Evolutionary conservation across 1,284 basidiomycete species (phyloP), one percentile per base, ranked within the genome.

Genomic region (Chalciporus piperatoides): DNA sequence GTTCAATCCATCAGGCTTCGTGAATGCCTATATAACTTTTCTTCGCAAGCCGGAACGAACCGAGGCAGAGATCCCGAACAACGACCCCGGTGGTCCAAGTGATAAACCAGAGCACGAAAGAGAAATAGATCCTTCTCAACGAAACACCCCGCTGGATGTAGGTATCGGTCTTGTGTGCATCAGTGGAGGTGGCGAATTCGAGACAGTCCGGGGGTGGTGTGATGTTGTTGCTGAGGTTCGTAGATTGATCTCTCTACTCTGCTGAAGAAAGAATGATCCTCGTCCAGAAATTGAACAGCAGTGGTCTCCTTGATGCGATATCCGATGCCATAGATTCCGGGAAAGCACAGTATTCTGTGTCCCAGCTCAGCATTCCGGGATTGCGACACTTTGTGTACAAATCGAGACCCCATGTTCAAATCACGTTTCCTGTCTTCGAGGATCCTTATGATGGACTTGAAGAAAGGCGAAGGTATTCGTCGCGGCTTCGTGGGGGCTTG

Each of bases 381-480:
- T 70, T 99, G 23, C 80, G 90, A 24, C 96, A 99, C 68, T 99
- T 98, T 64, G 72, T 97, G 45, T 98, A 97, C 75, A 97, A 97
- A 71, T 92, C 90, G 15, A 79, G 92, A 15, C 72, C 81, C 14
- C 81, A 91, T 57, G 92, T 97, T 15, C 96, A 98, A 65, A 77
- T 96, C 28, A 97, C 93, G 0, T 74, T 79, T 55, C 92, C 95
- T 0, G 68, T 71, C 14, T 94, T 86, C 67, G 91, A 94, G 59
- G 87, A 87, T 25, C 86, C 90, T 2, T 97, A 97, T 64, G 78
- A 83, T 40, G 71, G 71, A 35, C 55, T 72, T 0, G 76, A 81
- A 46, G 80, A 83, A 55, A 77, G 73, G 50, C 72, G 81, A 56
- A 77, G 86, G 84, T 84, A 57, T 8, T 46, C 17, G 30, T 38